Percentiles rank a stretch among this genome's conserved stretches.
These are phyloP conservation scores for Crassisporium funariophilum DNA, from an alignment of 768 basidiomycete species.

Conservation along the genomic window DNA sequence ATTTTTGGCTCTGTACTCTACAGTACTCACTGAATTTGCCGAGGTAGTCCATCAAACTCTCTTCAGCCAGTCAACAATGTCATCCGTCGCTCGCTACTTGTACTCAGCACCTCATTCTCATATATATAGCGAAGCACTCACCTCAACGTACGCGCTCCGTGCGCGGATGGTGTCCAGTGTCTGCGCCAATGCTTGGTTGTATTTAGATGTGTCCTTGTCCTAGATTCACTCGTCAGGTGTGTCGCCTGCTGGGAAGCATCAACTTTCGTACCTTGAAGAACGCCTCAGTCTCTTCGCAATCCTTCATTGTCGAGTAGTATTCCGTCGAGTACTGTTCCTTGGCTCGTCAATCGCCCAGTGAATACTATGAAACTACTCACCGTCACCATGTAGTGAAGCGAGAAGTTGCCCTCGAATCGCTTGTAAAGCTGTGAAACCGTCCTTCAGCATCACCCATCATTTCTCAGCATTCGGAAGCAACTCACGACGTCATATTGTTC, in stretches of 20 bases:
- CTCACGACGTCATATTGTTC: conserved; percentile 67
- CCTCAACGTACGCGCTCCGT: conserved; percentile 62
- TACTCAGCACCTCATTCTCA: no score
- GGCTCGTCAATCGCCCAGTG: not conserved
- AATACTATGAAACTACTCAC: conserved; percentile 35
- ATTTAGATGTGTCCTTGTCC: conserved; percentile 66
- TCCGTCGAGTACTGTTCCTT: conserved; percentile 34
- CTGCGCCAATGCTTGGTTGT: conserved; percentile 60
- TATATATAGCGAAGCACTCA: no score
- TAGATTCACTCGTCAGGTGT: conserved; percentile 30
- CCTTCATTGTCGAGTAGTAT: conserved; percentile 65
- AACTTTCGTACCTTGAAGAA: conserved; percentile 71
- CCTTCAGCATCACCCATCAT: conserved; percentile 1
- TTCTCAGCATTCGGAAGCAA: conserved; percentile 3
- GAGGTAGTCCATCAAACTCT: no score
- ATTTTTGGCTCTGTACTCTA: no score
- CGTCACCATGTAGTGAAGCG: conserved; percentile 52
- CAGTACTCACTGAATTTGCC: no score
- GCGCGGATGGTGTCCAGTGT: conserved; percentile 65
- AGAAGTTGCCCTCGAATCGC: conserved; percentile 72
- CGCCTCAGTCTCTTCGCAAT: conserved; percentile 57
- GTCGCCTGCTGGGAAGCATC: conserved; percentile 26
- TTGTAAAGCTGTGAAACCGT: conserved; percentile 51
- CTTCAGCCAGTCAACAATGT: no score
- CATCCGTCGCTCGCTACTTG: no score